Conservation (phyloP, 2,329 filamentous ascomycete genomes). For the Paraconiothyrium brasiliense region DNA sequence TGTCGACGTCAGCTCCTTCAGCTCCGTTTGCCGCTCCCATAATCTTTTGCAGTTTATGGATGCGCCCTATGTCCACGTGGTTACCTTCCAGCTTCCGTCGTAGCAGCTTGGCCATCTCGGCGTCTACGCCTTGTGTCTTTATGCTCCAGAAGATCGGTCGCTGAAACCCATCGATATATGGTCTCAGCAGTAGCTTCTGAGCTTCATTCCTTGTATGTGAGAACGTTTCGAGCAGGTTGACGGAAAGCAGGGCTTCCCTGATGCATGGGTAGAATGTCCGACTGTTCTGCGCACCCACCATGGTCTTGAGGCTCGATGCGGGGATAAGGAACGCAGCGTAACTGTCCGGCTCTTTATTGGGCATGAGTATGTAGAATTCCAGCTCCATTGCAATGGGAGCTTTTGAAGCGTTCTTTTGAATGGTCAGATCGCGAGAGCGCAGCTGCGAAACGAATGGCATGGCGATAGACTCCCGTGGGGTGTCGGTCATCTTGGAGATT, state of each 20-base stretch:
- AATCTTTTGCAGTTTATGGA: constrained; percentile 7
- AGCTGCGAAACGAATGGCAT: constrained; percentile 18
- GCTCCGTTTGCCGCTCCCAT: background rate
- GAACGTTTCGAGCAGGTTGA: constrained; percentile 12
- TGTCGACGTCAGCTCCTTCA: background rate
- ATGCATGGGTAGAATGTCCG: background rate
- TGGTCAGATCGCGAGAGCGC: constrained; percentile 5
- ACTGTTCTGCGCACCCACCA: background rate
- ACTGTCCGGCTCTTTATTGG: background rate
- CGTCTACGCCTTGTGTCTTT: background rate
- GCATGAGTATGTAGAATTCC: constrained; percentile 11
- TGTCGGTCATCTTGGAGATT: background rate
- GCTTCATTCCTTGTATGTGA: constrained; percentile 12
- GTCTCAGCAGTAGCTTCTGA: constrained; percentile 11
- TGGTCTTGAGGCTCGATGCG: background rate
- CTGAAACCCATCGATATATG: background rate
- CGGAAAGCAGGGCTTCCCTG: constrained; percentile 3
- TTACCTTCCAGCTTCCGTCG: background rate
- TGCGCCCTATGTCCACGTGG: background rate
- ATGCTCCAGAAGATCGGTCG: constrained; percentile 4
- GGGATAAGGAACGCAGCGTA: constrained; percentile 15
- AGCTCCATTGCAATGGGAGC: constrained; percentile 19
- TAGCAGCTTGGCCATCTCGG: background rate
- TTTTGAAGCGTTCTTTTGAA: constrained; percentile 5
- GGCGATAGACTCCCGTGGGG: too few species aligned